Evolutionary conservation across 2,329 filamentous ascomycete genomes (phyloP).

Genomic region (Cladosporium sp.): DNA sequence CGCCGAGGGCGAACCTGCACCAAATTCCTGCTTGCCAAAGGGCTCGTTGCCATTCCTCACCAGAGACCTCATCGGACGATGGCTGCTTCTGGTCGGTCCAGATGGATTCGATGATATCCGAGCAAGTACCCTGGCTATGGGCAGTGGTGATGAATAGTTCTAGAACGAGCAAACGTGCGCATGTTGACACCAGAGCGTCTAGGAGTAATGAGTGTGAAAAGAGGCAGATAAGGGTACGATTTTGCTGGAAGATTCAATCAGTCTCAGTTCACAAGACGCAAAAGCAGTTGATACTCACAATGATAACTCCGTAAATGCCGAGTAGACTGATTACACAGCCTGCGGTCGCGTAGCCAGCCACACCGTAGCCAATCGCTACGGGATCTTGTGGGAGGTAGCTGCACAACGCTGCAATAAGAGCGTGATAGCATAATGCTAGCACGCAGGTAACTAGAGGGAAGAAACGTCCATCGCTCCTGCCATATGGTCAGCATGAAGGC

Average conservation of each 20-base stretch:
- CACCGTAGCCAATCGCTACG: constrained; percentile 4
- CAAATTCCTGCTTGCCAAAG: constrained; percentile 4
- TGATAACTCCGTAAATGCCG: constrained; percentile 12
- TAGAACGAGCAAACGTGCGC: constrained; percentile 11
- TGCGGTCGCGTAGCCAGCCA: constrained; percentile 15
- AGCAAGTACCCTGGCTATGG: constrained; percentile 15
- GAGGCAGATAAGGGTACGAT: constrained; percentile 10
- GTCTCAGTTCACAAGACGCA: not conserved
- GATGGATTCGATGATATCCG: constrained; percentile 17
- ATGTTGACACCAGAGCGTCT: constrained; percentile 16
- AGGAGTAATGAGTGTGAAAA: constrained; percentile 14
- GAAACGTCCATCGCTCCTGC: not conserved
- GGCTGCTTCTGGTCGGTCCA: constrained; percentile 15
- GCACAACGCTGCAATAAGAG: constrained; percentile 12
- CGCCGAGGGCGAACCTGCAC: constrained; percentile 13
- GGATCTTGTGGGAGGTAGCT: constrained; percentile 14
- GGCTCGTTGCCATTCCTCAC: constrained; percentile 6
- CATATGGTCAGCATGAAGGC: not conserved
- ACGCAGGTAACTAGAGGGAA: constrained; percentile 3
- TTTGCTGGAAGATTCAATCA: not conserved
- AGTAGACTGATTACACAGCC: constrained; percentile 12
- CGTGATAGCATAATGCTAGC: constrained; percentile 11
- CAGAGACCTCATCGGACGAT: constrained; percentile 2
- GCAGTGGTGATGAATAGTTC: constrained; percentile 16
- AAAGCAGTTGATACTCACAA: not conserved